A percentile compares a stretch with the other conserved stretches of the same genome.
Evolutionary conservation across 2,329 filamentous ascomycete genomes (phyloP).

Genomic region (Cercospora citrullina): DNA sequence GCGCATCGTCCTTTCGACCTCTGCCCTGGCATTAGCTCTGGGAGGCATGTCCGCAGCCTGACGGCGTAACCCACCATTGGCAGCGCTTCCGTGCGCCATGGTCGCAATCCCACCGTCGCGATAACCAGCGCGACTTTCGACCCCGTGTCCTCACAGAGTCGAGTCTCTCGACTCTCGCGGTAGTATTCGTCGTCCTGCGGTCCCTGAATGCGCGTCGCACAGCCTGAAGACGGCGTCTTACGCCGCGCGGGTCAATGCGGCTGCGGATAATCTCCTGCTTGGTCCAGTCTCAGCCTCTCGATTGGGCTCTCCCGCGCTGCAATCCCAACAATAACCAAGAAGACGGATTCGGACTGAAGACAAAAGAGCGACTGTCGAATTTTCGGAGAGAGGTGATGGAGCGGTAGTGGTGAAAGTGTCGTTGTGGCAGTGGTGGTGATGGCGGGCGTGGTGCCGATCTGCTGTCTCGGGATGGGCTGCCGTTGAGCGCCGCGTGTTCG

Average conservation of each 20-base stretch:
- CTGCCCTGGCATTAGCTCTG: slow-evolving; percentile 2
- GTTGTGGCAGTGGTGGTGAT: background rate
- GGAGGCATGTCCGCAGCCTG: background rate
- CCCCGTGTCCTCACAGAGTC: background rate
- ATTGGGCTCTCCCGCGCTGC: background rate
- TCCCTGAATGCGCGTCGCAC: slow-evolving; percentile 2
- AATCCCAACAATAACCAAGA: background rate
- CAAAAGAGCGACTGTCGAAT: slow-evolving; percentile 11
- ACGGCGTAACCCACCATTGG: slow-evolving; percentile 6
- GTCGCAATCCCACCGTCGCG: background rate
- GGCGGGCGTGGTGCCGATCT: background rate
- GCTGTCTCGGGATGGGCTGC: background rate
- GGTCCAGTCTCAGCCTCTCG: background rate
- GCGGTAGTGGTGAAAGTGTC: background rate
- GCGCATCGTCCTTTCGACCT: slow-evolving; percentile 33
- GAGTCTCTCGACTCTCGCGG: background rate
- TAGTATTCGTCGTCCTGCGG: background rate
- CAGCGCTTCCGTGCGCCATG: slow-evolving; percentile 11
- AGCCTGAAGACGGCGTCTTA: background rate
- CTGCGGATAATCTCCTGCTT: slow-evolving; percentile 6
- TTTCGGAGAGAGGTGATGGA: background rate
- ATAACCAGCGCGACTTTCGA: background rate
- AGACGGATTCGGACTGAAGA: background rate
- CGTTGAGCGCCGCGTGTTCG: slow-evolving; percentile 4
- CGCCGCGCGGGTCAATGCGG: background rate